These are phyloP conservation scores for Gilbertella persicaria DNA, from an alignment of 371 early-diverging fungal genomes.

Conservation along the genomic window DNA sequence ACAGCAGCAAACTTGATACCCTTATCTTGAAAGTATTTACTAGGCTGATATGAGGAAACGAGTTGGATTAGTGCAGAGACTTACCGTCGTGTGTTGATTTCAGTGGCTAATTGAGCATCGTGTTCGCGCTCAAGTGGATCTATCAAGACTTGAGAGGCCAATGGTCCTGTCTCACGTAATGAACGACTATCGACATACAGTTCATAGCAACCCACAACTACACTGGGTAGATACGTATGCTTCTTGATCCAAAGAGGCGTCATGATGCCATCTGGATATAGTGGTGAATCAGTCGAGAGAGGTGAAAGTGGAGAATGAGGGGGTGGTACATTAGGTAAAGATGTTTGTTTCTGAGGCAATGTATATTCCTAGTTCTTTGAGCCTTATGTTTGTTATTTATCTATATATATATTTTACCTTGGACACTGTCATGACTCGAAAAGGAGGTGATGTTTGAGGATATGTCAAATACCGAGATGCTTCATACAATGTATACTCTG, in stretches of 20 bases:
- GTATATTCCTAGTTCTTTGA: slow-evolving; percentile 32
- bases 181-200: slow-evolving; percentile 36
- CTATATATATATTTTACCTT: slow-evolving; percentile 25
- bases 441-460: slow-evolving; percentile 27
- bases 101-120: slow-evolving; percentile 59
- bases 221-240: slow-evolving; percentile 68
- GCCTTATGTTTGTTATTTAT: neutral
- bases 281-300: slow-evolving; percentile 62
- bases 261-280: slow-evolving; percentile 85
- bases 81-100: slow-evolving; percentile 71
- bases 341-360: slow-evolving; percentile 37
- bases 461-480: slow-evolving; percentile 25
- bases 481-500: slow-evolving; percentile 39
- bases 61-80: neutral
- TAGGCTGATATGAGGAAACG: slow-evolving; percentile 28
- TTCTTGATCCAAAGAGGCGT: slow-evolving; percentile 70
- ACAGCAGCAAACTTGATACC: slow-evolving; percentile 76
- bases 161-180: slow-evolving; percentile 57
- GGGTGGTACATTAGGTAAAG: slow-evolving; percentile 38
- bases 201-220: slow-evolving; percentile 71
- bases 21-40: slow-evolving; percentile 67
- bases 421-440: slow-evolving; percentile 40
- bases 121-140: slow-evolving; percentile 61
- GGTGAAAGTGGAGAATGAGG: slow-evolving; percentile 70
- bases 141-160: slow-evolving; percentile 50